Evolutionary conservation across 352 stramenopile species (phyloP).

Genomic region (Pythium insidiosum): DNA sequence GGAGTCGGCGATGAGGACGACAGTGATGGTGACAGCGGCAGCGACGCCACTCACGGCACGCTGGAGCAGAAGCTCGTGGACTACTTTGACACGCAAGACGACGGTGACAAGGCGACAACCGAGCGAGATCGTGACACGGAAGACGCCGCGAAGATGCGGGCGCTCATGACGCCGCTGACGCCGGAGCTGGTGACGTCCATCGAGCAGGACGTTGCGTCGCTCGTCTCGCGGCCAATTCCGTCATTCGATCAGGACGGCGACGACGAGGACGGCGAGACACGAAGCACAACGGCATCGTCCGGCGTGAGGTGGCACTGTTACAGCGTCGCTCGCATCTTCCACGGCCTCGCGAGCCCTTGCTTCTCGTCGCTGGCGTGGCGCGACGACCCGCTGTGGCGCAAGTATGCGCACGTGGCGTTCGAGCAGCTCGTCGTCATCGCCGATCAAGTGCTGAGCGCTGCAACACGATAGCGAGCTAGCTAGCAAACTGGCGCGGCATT

Average conservation of each 20-base stretch:
- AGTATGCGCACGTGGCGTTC: conserved; percentile 60
- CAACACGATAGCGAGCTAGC: too few species aligned
- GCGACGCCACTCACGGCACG: too few species aligned
- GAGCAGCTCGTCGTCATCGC: conserved; percentile 62
- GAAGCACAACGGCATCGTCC: background rate
- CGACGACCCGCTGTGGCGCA: conserved; percentile 55
- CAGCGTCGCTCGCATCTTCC: conserved; percentile 70
- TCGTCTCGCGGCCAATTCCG: conserved; percentile 36
- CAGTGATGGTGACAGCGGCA: too few species aligned
- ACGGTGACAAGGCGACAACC: background rate
- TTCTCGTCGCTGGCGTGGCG: conserved; percentile 56
- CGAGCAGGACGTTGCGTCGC: conserved; percentile 40
- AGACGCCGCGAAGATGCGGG: conserved; percentile 28
- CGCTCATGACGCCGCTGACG: conserved; percentile 40
- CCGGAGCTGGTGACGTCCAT: conserved; percentile 38
- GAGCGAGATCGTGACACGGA: conserved; percentile 2
- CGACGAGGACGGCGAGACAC: conserved; percentile 3
- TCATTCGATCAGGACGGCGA: conserved; percentile 14
- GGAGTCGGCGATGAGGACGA: background rate
- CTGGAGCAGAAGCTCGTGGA: conserved; percentile 35
- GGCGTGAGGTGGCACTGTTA: conserved; percentile 42
- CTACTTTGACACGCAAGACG: conserved; percentile 42
- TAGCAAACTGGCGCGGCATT: too few species aligned
- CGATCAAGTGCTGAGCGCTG: conserved; percentile 32
- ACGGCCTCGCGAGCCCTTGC: conserved; percentile 57